A percentile compares a stretch with the other conserved stretches of the same genome.
phyloP scores from a whole-genome alignment of 805 yeast genomes.

The Osmozyma mogii region DNA sequence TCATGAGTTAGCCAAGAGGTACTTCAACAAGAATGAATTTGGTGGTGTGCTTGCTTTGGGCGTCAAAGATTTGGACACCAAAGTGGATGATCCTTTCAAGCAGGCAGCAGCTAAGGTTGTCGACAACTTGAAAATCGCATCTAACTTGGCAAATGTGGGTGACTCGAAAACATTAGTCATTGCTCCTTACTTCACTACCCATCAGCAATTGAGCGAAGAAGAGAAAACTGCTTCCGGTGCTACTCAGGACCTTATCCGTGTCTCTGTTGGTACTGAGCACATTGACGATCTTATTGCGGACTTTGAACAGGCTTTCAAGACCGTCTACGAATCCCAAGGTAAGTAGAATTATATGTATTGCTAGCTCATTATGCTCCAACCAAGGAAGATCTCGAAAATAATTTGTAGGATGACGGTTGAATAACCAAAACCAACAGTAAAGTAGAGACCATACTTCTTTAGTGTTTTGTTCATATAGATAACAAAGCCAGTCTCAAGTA shows the following conservation, averaged over 20 bases:
- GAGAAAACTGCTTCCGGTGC: constrained; percentile 85
- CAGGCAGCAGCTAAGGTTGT: constrained; percentile 80
- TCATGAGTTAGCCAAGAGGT: constrained; percentile 78
- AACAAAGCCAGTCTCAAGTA: too few relatives aligned
- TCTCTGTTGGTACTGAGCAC: constrained; percentile 16
- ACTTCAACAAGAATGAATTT: constrained; percentile 46
- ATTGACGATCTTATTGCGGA: constrained; percentile 16
- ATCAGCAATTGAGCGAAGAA: constrained; percentile 77
- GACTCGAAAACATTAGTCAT: constrained; percentile 92
- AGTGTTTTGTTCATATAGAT: too few relatives aligned
- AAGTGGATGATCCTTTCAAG: constrained; percentile 51
- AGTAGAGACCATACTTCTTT: too few relatives aligned
- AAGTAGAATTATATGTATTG: too few relatives aligned
- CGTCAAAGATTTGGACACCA: constrained; percentile 53
- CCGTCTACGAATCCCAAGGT: too few relatives aligned
- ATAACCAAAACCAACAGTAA: too few relatives aligned
- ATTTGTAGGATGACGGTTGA: too few relatives aligned
- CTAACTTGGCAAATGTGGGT: constrained; percentile 95
- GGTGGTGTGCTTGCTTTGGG: constrained; percentile 91
- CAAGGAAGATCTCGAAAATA: too few relatives aligned
- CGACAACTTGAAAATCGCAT: constrained; percentile 75
- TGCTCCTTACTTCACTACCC: constrained; percentile 95
- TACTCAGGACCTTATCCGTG: constrained; percentile 79
- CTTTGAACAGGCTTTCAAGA: constrained; percentile 66
- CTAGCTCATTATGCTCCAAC: too few relatives aligned